Evolutionary conservation across 768 basidiomycete species (phyloP).

Genomic region (Tulasnella sp.): DNA sequence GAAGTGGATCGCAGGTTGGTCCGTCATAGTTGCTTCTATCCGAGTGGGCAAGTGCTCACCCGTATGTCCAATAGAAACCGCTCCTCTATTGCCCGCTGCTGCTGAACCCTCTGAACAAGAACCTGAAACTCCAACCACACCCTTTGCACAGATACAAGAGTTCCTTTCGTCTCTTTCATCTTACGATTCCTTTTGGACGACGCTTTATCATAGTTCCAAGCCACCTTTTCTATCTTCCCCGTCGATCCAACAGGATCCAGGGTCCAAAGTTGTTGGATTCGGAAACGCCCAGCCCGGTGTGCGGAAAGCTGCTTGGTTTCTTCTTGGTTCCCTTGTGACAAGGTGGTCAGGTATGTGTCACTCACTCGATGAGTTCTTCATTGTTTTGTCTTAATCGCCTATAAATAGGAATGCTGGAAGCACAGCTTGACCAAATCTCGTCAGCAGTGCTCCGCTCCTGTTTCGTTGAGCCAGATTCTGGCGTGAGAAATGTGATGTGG

Average conservation of each 20-base stretch:
- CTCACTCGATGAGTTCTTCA: background rate
- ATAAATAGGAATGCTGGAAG: background rate
- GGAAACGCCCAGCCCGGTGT: constrained; percentile 59
- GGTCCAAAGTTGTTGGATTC: constrained; percentile 30
- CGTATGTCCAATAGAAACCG: too few relatives aligned
- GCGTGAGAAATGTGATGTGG: constrained; percentile 57
- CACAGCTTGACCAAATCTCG: constrained; percentile 13
- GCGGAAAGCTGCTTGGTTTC: constrained; percentile 54
- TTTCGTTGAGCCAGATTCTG: constrained; percentile 55
- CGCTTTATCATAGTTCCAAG: constrained; percentile 33
- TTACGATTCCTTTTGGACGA: constrained; percentile 53
- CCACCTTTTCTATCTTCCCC: constrained; percentile 36
- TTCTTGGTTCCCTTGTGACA: constrained; percentile 25
- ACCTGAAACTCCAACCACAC: too few relatives aligned
- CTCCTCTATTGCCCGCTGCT: too few relatives aligned
- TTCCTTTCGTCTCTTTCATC: too few relatives aligned
- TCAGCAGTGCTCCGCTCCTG: constrained; percentile 50
- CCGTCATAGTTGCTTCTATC: too few relatives aligned
- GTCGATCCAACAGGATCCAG: constrained; percentile 17
- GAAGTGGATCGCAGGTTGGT: constrained; percentile 48
- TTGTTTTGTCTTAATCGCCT: background rate
- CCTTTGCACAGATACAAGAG: too few relatives aligned
- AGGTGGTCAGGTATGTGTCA: background rate
- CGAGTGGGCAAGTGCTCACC: too few relatives aligned
- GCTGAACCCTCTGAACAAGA: too few relatives aligned